Percentiles rank a stretch among this genome's conserved stretches.
Evolutionary conservation across 2,329 filamentous ascomycete genomes (phyloP).

Genomic region (Trichoderma sp.): DNA sequence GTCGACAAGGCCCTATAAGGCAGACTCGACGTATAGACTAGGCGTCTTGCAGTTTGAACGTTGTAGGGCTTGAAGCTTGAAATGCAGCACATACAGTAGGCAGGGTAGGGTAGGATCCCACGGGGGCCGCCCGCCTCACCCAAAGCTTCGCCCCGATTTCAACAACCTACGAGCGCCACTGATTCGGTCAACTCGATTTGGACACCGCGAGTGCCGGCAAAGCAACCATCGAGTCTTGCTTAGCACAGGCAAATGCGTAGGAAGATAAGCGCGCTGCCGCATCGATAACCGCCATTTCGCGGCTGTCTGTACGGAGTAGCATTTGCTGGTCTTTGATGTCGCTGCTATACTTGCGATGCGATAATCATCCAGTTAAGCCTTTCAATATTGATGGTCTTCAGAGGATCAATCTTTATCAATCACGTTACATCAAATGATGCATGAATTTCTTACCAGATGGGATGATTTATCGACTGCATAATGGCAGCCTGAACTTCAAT

Average conservation of each 20-base stretch:
- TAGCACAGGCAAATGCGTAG: background rate
- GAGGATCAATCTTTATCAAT: background rate
- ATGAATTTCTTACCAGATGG: no score
- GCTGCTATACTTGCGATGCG: background rate
- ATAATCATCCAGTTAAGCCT: background rate
- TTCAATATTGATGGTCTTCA: background rate
- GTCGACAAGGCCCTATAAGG: conserved; percentile 11
- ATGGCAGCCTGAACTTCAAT: background rate
- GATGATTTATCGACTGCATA: background rate
- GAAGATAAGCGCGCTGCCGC: conserved; percentile 12
- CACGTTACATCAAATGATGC: background rate
- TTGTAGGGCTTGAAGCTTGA: background rate
- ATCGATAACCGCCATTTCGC: conserved; percentile 11
- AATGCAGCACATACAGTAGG: background rate
- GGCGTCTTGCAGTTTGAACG: background rate
- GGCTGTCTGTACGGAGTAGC: no score
- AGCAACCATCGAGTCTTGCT: background rate
- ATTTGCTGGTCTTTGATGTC: background rate
- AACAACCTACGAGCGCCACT: background rate
- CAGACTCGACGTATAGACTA: background rate
- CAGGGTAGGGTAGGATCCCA: background rate
- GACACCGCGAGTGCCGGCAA: conserved; percentile 7
- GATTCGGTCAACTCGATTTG: conserved; percentile 18
- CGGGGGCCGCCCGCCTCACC: background rate
- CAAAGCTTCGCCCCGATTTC: background rate